phyloP scores from a whole-genome alignment of 2,329 filamentous ascomycete genomes.

The Aspergillus sp. region DNA sequence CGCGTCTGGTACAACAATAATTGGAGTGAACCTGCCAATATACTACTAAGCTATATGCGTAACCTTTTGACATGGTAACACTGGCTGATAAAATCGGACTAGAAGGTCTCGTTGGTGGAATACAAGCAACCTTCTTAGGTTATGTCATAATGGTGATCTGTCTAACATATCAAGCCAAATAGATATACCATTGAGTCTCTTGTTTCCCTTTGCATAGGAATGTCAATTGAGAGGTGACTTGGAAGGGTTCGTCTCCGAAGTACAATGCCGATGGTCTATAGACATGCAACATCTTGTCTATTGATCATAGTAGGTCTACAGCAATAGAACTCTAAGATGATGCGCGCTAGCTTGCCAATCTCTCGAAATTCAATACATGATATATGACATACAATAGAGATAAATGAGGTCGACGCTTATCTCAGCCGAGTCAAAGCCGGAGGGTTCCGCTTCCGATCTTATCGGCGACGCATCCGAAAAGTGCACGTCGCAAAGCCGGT shows the following conservation, averaged over 20 bases:
- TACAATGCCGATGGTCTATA: too few relatives aligned
- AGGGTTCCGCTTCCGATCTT: conserved; percentile 21
- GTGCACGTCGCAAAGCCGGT: neutral
- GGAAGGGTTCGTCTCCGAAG: too few relatives aligned
- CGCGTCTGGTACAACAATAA: too few relatives aligned
- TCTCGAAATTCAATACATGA: neutral
- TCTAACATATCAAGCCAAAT: too few relatives aligned
- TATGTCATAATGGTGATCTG: too few relatives aligned
- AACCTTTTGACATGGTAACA: too few relatives aligned
- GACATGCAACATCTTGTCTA: neutral
- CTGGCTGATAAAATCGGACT: too few relatives aligned
- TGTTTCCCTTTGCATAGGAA: neutral
- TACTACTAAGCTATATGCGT: too few relatives aligned
- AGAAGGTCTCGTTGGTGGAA: too few relatives aligned
- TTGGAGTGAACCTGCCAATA: too few relatives aligned
- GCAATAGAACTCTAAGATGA: neutral
- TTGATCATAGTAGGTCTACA: neutral
- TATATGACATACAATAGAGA: neutral
- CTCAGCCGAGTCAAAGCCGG: neutral
- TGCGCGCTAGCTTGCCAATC: neutral
- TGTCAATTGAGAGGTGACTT: neutral
- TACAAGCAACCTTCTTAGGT: too few relatives aligned
- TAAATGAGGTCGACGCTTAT: neutral
- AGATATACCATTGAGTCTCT: neutral
- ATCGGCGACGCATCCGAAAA: conserved; percentile 22